Conservation (phyloP, 108 stramenopile genomes). For the Skeletonema tropicum region DNA sequence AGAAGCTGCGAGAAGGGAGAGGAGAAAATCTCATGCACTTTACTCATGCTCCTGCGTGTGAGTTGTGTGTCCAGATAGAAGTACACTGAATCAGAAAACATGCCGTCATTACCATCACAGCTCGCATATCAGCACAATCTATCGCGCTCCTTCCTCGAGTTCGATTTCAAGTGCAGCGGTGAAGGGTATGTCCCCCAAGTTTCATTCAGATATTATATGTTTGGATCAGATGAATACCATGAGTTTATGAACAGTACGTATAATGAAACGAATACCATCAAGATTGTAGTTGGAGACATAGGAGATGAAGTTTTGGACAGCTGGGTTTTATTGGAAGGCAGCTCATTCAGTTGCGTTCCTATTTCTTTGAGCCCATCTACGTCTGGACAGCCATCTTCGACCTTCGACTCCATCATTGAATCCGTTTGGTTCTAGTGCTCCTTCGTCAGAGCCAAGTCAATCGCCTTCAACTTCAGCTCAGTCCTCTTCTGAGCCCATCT, state of each 20-base stretch:
- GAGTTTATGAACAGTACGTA: too few species aligned
- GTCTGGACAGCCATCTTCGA: slow-evolving; percentile 13
- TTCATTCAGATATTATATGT: slow-evolving; percentile 39
- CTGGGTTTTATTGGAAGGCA: slow-evolving; percentile 36
- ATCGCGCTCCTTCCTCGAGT: slow-evolving; percentile 24
- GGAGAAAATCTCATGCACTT: too few species aligned
- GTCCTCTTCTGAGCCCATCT: too few species aligned
- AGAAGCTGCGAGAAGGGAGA: too few species aligned
- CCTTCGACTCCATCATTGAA: background rate
- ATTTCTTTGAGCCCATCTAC: too few species aligned
- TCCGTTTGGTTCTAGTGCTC: too few species aligned
- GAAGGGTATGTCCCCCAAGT: slow-evolving; percentile 27
- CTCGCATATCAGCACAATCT: too few species aligned
- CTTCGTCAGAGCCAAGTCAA: background rate
- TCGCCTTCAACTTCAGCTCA: background rate
- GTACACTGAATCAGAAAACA: too few species aligned
- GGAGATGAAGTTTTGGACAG: slow-evolving; percentile 39
- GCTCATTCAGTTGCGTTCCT: slow-evolving; percentile 34
- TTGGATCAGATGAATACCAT: slow-evolving; percentile 47
- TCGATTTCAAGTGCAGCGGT: slow-evolving; percentile 35
- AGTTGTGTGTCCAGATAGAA: too few species aligned
- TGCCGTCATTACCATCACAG: too few species aligned
- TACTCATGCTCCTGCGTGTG: too few species aligned
- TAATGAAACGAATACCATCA: slow-evolving; percentile 24
- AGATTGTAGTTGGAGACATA: slow-evolving; percentile 37